Percentiles rank a stretch among this genome's conserved stretches.
Conservation (phyloP, 805 yeast species). For the Metschnikowia picachoensis region DNA sequence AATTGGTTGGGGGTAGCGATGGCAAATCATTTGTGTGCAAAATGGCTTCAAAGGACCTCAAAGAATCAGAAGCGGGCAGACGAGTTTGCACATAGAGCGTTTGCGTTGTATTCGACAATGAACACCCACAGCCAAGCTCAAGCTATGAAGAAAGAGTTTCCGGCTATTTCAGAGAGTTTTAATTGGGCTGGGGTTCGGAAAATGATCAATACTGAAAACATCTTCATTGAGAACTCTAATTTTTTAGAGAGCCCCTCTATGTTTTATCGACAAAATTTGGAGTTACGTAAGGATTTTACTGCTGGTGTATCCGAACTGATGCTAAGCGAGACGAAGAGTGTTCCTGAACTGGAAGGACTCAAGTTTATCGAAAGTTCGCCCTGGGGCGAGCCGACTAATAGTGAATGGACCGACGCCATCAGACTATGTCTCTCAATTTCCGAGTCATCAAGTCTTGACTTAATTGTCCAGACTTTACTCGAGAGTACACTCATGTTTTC, state of each 20-base stretch:
- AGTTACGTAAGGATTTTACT: not conserved
- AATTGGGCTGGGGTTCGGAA: conserved; percentile 31
- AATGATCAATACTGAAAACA: conserved; percentile 5
- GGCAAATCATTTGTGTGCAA: conserved; percentile 40
- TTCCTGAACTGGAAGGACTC: conserved; percentile 6
- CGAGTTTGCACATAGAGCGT: conserved; percentile 35
- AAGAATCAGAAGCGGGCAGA: conserved; percentile 30
- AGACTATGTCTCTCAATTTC: conserved; percentile 48
- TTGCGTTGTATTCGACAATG: conserved; percentile 29
- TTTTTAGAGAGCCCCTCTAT: conserved; percentile 6
- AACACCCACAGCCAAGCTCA: conserved; percentile 24
- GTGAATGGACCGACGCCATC: conserved; percentile 33
- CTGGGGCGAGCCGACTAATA: conserved; percentile 7
- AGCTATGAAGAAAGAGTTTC: conserved; percentile 25
- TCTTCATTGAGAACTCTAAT: conserved; percentile 3
- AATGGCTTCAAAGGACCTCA: conserved; percentile 29
- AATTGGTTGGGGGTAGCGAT: conserved; percentile 38
- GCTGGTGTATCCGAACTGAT: not conserved
- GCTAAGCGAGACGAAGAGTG: not conserved
- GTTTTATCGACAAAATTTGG: not conserved
- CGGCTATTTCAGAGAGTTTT: conserved; percentile 23
- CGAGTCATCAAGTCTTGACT: conserved; percentile 37
- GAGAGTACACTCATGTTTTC: conserved; percentile 36
- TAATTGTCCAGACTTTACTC: conserved; percentile 36
- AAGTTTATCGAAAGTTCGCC: not conserved